phyloP scores from a whole-genome alignment of 352 stramenopile species.

The Halophytophthora polymorphica region DNA sequence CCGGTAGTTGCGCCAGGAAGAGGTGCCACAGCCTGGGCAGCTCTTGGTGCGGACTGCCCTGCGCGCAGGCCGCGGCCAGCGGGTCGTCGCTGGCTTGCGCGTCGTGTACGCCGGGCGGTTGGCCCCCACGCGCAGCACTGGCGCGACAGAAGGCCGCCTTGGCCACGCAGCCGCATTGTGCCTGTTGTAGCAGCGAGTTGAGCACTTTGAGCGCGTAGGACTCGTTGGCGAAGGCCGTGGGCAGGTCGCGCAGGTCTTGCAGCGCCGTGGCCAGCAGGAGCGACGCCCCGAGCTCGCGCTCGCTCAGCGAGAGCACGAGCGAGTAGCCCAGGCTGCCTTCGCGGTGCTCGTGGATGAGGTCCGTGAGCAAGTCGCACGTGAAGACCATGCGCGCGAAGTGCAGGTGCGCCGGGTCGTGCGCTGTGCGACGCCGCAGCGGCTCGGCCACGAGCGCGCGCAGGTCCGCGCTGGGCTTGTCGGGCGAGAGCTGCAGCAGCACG shows the following conservation, averaged over 20 bases:
- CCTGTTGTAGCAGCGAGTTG: constrained; percentile 71
- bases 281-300: constrained; percentile 21
- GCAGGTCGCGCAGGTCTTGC: constrained; percentile 43
- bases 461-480: constrained; percentile 8
- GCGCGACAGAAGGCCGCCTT: constrained; percentile 39
- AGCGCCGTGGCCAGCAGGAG: constrained; percentile 43
- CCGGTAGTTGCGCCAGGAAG: constrained; percentile 40
- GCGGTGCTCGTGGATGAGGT: constrained; percentile 70
- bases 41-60: constrained; percentile 50
- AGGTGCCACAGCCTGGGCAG: constrained; percentile 62
- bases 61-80: constrained; percentile 9
- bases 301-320: constrained; percentile 41
- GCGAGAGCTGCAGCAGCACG: constrained; percentile 56
- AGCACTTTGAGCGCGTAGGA: constrained; percentile 74
- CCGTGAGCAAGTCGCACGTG: constrained; percentile 74
- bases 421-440: constrained; percentile 19
- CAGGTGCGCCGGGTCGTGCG: constrained; percentile 36
- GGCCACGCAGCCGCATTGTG: constrained; percentile 66
- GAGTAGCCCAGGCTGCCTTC: constrained; percentile 54
- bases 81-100: constrained; percentile 2
- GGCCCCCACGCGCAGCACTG: constrained; percentile 2
- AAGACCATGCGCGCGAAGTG: constrained; percentile 72
- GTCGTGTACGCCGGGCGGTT: not conserved
- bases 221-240: constrained; percentile 63
- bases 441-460: constrained; percentile 14